These are phyloP conservation scores for Boletellus sp. DNA, from an alignment of 1,284 basidiomycete genomes.

Conservation along the genomic window DNA sequence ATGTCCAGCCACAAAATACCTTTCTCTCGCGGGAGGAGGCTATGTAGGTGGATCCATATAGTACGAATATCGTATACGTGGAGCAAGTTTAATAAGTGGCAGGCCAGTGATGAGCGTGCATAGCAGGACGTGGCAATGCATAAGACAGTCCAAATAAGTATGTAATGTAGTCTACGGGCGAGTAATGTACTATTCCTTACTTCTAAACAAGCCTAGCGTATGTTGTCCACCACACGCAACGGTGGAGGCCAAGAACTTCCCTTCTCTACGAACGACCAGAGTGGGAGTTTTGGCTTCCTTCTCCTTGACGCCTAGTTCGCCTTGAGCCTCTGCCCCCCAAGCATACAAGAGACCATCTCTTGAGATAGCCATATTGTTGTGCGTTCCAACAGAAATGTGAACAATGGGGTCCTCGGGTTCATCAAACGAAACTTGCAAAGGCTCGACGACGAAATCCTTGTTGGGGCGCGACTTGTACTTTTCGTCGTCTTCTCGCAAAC, in stretches of 20 bases:
- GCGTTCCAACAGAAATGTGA: conserved; percentile 72
- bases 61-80: too few relatives aligned
- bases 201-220: conserved; percentile 64
- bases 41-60: too few relatives aligned
- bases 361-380: conserved; percentile 83
- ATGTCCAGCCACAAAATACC: too few relatives aligned
- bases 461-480: conserved; percentile 51
- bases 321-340: conserved; percentile 83
- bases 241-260: conserved; percentile 57
- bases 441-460: conserved; percentile 58
- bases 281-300: conserved; percentile 57
- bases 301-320: conserved; percentile 62
- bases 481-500: conserved; percentile 59
- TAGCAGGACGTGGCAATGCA: conserved; percentile 15
- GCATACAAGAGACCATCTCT: conserved; percentile 75
- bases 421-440: conserved; percentile 64
- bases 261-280: conserved; percentile 64
- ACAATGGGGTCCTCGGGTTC: conserved; percentile 65
- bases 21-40: too few relatives aligned
- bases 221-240: conserved; percentile 73
- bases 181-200: conserved; percentile 36
- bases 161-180: conserved; percentile 13
- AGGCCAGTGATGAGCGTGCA: conserved; percentile 12
- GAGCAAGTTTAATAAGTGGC: conserved; percentile 25
- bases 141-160: conserved; percentile 19